Conservation (phyloP, 352 stramenopile genomes). For the Phytophthora pisi region DNA sequence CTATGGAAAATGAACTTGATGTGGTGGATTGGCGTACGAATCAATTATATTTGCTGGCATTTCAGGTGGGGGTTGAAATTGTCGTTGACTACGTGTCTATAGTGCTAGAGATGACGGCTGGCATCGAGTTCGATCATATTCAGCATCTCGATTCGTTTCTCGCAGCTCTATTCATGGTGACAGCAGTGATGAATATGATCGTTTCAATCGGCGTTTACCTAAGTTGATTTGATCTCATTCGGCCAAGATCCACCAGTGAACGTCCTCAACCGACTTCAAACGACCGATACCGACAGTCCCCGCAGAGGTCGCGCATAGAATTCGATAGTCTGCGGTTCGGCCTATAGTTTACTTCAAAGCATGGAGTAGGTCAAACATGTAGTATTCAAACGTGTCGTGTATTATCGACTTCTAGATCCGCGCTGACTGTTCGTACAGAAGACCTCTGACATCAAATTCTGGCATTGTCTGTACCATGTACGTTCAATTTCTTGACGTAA, state of each 20-base stretch:
- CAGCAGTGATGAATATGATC: conserved; percentile 35
- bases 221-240: not conserved
- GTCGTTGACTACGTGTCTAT: conserved; percentile 17
- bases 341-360: too few relatives aligned
- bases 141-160: conserved; percentile 27
- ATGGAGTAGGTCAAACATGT: too few relatives aligned
- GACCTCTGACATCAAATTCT: too few relatives aligned
- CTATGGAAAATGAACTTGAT: not conserved
- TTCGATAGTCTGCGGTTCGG: too few relatives aligned
- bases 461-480: too few relatives aligned
- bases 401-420: too few relatives aligned
- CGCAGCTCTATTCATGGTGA: conserved; percentile 30
- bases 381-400: too few relatives aligned
- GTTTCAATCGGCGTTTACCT: conserved; percentile 38
- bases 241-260: not conserved
- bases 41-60: conserved; percentile 14
- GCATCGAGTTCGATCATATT: conserved; percentile 22
- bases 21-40: not conserved
- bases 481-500: too few relatives aligned
- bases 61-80: conserved; percentile 21
- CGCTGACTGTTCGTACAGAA: too few relatives aligned
- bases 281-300: too few relatives aligned
- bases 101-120: conserved; percentile 16
- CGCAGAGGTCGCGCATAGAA: too few relatives aligned
- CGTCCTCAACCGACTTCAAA: too few relatives aligned